phyloP scores from a whole-genome alignment of 1,284 basidiomycete genomes.

The Melanopsichium pennsylvanicum region DNA sequence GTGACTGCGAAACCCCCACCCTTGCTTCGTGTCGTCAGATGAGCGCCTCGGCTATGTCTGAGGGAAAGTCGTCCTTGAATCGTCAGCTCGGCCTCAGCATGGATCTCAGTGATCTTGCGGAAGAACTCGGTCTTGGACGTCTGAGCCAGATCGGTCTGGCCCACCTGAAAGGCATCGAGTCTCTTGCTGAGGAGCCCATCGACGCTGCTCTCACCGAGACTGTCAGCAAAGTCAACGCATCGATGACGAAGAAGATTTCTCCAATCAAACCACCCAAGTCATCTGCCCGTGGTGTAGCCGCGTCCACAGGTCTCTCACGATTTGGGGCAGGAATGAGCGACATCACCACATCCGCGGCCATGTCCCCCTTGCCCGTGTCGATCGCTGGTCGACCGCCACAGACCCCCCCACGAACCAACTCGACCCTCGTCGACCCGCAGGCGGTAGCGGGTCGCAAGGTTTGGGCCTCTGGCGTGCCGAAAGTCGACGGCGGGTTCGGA shows the following conservation, averaged over 20 bases:
- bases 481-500: conserved; percentile 32
- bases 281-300: conserved; percentile 16
- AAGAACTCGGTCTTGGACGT: conserved; percentile 46
- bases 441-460: conserved; percentile 15
- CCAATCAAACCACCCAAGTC: conserved; percentile 48
- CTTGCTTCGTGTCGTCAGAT: conserved; percentile 41
- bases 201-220: not conserved
- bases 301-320: conserved; percentile 9
- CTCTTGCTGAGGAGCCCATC: conserved; percentile 19
- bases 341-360: conserved; percentile 30
- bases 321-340: conserved; percentile 21
- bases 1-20: conserved; percentile 51
- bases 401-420: conserved; percentile 26
- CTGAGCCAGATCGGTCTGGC: conserved; percentile 40
- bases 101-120: conserved; percentile 46
- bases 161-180: conserved; percentile 32
- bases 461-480: conserved; percentile 31
- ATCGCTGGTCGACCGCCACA: conserved; percentile 45
- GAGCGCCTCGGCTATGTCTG: conserved; percentile 2
- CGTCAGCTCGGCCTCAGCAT: conserved; percentile 43
- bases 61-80: conserved; percentile 8
- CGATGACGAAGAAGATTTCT: conserved; percentile 4
- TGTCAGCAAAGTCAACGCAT: not conserved
- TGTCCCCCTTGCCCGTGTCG: conserved; percentile 41
- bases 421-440: conserved; percentile 11